Conservation (phyloP, 2,329 filamentous ascomycete genomes). For the Trichoderma asperellum region DNA sequence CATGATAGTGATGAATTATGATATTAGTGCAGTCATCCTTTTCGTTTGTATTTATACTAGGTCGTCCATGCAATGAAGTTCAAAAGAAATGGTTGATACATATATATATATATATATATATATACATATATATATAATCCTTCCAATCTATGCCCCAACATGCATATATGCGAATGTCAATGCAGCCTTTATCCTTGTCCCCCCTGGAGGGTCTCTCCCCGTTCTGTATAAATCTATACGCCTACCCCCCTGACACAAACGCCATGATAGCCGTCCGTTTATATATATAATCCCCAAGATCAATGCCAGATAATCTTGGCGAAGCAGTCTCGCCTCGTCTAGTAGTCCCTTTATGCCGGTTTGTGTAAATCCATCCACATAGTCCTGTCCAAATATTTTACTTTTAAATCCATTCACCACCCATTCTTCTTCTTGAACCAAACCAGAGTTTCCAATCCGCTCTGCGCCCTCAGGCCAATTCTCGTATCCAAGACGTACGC, state of each 20-base stretch:
- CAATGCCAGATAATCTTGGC: not conserved
- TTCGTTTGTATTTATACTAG: not conserved
- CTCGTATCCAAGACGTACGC: conserved; percentile 73
- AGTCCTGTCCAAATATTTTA: not conserved
- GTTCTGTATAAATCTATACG: conserved; percentile 7
- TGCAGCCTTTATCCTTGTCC: not conserved
- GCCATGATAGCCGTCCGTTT: conserved; percentile 16
- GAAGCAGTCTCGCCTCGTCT: not conserved
- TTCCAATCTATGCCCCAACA: not conserved
- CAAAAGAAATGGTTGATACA: not conserved
- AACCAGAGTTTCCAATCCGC: conserved; percentile 66
- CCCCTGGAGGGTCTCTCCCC: not conserved
- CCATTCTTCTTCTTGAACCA: conserved; percentile 55
- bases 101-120: too few species aligned
- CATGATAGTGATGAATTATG: not conserved
- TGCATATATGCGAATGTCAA: not conserved
- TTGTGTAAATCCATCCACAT: not conserved
- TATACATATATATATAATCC: not conserved
- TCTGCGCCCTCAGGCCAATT: conserved; percentile 73
- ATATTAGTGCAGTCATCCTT: not conserved
- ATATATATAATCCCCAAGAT: not conserved
- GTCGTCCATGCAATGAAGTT: not conserved
- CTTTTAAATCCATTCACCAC: not conserved
- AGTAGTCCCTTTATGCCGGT: not conserved
- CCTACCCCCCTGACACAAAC: not conserved